Base-by-base conservation (phyloP, 306 rosid genomes). In the Cercis canadensis region DNA sequence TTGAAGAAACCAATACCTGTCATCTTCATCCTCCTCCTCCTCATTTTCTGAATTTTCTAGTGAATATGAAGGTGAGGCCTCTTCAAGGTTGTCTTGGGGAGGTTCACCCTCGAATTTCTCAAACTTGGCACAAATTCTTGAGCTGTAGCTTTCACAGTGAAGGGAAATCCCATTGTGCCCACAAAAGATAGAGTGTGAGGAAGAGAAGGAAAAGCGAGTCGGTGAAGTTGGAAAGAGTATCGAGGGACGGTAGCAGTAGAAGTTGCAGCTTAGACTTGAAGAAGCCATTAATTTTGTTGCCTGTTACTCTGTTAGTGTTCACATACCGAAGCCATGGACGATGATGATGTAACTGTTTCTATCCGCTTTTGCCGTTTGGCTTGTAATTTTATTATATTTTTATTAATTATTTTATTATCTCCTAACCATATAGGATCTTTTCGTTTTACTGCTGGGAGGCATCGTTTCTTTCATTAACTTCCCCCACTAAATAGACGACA, bases 21-120 rank as follows among this genome's bases (percentile, higher is more conserved):
- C 98, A 72, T 79, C 92, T 83, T 92, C 98, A 72, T 79, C 92
- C 81, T 92, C 94, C 60, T 83, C 92, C 4, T 54, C 80, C 31
- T 57, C 57, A 75, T 7, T n/a, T 41, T 63, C 50, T 18, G 47
- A 51, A 3, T 34, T 69, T 19, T 76, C 76, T 50, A 69, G 50
- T 51, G 74, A 36, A 62, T 81, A 41, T 10, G 84, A 67, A 39
- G 85, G 31, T 36, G 78, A 57, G 10, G 85, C 3, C 13, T 83
- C 86, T 67, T 66, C 58, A 31, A 51, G 33, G 36, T 39, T 58
- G 29, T 83, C 80, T 55, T 65, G 83, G 36, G 81, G 40, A 79
- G 74, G 46, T 31, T 82, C 85, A 7, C 84, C 84, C 69, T 87
- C 86, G 86, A 91, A 90, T 62, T 90, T 91, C 9, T 94, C 95